A percentile compares a stretch with the other conserved stretches of the same genome.
These are phyloP conservation scores for Neonectria hederae DNA, from an alignment of 2,329 filamentous ascomycete genomes.

Conservation along the genomic window DNA sequence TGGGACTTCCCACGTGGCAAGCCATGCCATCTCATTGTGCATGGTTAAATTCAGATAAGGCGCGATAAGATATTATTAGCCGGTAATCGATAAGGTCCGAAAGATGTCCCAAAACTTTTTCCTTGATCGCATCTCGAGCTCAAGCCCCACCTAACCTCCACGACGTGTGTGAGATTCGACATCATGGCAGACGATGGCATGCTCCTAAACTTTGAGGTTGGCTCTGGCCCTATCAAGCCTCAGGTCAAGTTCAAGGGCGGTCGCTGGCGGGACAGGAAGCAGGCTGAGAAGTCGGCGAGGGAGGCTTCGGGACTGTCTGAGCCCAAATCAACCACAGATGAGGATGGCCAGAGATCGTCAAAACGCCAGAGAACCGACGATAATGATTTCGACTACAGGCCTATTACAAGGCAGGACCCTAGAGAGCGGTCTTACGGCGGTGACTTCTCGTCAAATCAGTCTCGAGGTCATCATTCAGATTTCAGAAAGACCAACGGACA, in stretches of 20 bases:
- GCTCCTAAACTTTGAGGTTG: conserved; percentile 89
- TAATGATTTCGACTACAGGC: conserved; percentile 30
- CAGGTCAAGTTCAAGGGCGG: conserved; percentile 82
- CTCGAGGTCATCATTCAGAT: conserved; percentile 36
- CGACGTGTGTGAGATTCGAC: conserved; percentile 26
- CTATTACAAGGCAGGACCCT: conserved; percentile 18
- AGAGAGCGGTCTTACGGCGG: conserved; percentile 26
- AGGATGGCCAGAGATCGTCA: conserved; percentile 47
- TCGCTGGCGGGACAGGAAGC: conserved; percentile 89
- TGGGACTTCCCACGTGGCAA: not conserved
- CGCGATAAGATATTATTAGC: conserved; percentile 23
- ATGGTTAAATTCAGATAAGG: conserved; percentile 1
- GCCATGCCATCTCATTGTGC: not conserved
- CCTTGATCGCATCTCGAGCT: conserved; percentile 21
- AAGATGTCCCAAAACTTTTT: conserved; percentile 36
- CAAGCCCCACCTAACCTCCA: conserved; percentile 37
- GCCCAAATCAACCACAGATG: conserved; percentile 35
- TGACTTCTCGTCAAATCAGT: conserved; percentile 31
- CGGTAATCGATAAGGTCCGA: conserved; percentile 40
- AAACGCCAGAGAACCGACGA: conserved; percentile 56
- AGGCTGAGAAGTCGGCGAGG: conserved; percentile 60
- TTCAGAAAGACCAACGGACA: conserved; percentile 53
- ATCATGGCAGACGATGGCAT: conserved; percentile 94
- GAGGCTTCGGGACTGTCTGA: conserved; percentile 34
- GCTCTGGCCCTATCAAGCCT: conserved; percentile 70